Conservation (phyloP, 2,329 filamentous ascomycete genomes). For the Ophiostoma ips region DNA sequence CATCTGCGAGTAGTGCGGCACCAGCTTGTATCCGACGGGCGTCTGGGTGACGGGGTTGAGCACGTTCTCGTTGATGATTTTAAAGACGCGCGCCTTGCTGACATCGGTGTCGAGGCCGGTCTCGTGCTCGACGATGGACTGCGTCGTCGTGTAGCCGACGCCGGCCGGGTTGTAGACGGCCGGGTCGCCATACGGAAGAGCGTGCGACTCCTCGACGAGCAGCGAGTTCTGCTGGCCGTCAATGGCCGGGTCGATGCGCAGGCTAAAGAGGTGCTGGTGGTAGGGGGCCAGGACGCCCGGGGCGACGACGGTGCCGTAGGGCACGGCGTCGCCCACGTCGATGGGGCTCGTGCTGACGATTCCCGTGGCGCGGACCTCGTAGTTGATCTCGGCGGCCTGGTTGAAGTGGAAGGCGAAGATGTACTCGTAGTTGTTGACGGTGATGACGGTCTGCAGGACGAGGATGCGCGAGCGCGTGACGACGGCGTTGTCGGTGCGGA, state of each 20-base stretch:
- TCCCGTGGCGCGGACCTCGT: conserved; percentile 52
- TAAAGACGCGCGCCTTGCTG: conserved; percentile 28
- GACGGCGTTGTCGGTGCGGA: conserved; percentile 44
- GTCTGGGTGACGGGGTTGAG: conserved; percentile 29
- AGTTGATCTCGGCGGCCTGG: conserved; percentile 44
- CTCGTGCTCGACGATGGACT: conserved; percentile 28
- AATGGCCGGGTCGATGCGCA: conserved; percentile 49
- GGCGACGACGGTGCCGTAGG: conserved; percentile 48
- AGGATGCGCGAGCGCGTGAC: conserved; percentile 46
- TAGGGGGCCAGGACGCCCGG: conserved; percentile 52
- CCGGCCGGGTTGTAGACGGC: conserved; percentile 35
- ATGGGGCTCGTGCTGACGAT: conserved; percentile 49
- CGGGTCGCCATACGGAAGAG: conserved; percentile 27
- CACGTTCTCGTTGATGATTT: conserved; percentile 30
- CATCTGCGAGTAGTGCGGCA: conserved; percentile 30
- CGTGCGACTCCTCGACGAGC: conserved; percentile 24
- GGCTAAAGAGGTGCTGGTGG: conserved; percentile 55
- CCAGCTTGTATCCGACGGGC: conserved; percentile 31
- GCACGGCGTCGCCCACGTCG: conserved; percentile 35
- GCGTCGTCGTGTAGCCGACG: conserved; percentile 27
- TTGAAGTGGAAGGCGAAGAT: conserved; percentile 40
- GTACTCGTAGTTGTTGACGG: conserved; percentile 57
- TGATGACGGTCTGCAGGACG: conserved; percentile 54
- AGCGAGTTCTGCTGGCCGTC: conserved; percentile 32
- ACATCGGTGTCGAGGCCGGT: conserved; percentile 35